These are phyloP conservation scores for Candida easanensis DNA, from an alignment of 805 yeast species.

Conservation along the genomic window DNA sequence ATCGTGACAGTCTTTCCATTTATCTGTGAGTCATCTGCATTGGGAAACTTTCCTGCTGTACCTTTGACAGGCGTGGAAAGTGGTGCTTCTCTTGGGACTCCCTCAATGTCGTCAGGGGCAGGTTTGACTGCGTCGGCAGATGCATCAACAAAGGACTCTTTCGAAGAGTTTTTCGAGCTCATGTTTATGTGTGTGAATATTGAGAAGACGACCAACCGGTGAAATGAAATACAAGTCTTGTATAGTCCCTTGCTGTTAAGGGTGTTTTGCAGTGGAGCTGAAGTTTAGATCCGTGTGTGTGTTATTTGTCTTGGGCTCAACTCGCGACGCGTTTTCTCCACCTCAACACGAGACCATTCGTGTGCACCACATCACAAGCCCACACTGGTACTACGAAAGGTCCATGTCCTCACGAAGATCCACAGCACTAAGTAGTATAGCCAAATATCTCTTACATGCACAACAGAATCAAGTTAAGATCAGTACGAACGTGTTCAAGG, in stretches of 20 bases:
- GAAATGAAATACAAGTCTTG: no score
- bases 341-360: no score
- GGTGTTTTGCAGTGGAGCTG: no score
- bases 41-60: background rate
- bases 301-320: no score
- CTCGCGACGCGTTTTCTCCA: no score
- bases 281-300: no score
- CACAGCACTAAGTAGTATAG: background rate
- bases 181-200: background rate
- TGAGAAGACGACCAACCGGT: no score
- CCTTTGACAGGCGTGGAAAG: slow-evolving; percentile 12
- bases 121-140: slow-evolving; percentile 1
- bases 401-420: background rate
- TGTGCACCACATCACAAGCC: no score
- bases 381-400: no score
- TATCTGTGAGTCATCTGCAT: background rate
- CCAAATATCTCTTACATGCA: slow-evolving; percentile 18
- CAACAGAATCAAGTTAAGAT: slow-evolving; percentile 16
- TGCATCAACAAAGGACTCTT: slow-evolving; percentile 13
- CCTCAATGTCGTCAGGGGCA: background rate
- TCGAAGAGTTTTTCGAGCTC: slow-evolving; percentile 7
- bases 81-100: slow-evolving; percentile 10
- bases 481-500: slow-evolving; percentile 23
- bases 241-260: no score
- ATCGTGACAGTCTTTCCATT: slow-evolving; percentile 22